Evolutionary conservation across 1,284 basidiomycete species (phyloP).

Genomic region (Boletus semigastroideus): DNA sequence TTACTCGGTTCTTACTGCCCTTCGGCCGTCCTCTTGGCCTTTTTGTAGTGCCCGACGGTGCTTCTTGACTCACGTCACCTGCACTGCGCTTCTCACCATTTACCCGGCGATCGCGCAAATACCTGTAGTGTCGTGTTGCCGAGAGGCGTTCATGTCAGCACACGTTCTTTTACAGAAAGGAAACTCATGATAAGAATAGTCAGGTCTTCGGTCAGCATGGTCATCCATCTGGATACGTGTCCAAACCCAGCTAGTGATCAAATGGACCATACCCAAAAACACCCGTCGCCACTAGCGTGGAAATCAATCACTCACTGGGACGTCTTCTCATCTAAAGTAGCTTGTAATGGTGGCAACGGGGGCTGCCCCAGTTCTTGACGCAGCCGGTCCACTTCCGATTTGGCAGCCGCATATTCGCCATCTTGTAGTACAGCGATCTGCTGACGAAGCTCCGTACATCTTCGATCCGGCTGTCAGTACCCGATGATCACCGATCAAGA

Average conservation of each 20-base stretch:
- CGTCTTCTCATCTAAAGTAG: constrained; percentile 70
- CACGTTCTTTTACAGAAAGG: constrained; percentile 14
- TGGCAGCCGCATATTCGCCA: constrained; percentile 70
- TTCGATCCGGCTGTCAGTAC: constrained; percentile 31
- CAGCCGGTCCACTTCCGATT: constrained; percentile 70
- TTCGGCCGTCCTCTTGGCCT: constrained; percentile 53
- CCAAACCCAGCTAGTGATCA: constrained; percentile 7
- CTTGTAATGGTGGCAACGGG: constrained; percentile 66
- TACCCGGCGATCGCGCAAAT: constrained; percentile 39
- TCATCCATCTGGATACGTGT: constrained; percentile 1
- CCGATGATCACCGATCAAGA: constrained; percentile 3
- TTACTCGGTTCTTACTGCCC: constrained; percentile 32
- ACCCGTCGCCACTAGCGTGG: constrained; percentile 10
- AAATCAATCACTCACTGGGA: constrained; percentile 53
- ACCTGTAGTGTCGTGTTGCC: constrained; percentile 22
- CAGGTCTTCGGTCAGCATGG: neutral
- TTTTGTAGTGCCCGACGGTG: constrained; percentile 33
- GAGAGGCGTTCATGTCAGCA: constrained; percentile 16
- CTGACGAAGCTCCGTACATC: constrained; percentile 58
- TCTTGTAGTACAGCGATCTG: constrained; percentile 69
- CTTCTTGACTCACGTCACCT: constrained; percentile 28
- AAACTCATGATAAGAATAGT: constrained; percentile 5
- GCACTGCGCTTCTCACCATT: constrained; percentile 34
- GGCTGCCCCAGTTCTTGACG: constrained; percentile 72
- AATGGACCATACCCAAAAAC: constrained; percentile 1